Base-by-base conservation (phyloP, 83 land plant genomes). In the Thuja plicata region DNA sequence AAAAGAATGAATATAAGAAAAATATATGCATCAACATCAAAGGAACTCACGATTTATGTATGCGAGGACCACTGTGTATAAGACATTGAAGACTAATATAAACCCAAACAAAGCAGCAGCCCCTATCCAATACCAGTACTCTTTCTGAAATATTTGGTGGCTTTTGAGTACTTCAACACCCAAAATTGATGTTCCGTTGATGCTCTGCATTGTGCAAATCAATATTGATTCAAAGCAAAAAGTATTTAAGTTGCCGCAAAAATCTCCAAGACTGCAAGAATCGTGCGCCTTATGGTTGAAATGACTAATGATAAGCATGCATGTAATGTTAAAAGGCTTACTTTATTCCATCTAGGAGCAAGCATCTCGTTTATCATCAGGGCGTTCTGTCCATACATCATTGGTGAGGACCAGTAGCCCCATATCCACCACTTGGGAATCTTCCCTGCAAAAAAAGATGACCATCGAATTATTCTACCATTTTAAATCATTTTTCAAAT, bases 331-430 rank as follows among this genome's bases (percentile, higher is more conserved):
- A 85, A 84, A 43, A 84, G 19, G 13, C 86, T 88, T 77, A 92
- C 92, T 66, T 11, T 87, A 41, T 80, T 88, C 94, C 94, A 93
- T 60, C 90, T 88, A 24, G 87, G 48, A 50, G 70, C 93, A 73
- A 93, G 91, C 43, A 93, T 90, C 90, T 93, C 94, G 86, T 92
- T 93, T 4, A 90, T 16, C 27, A 90, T n/a, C 52, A 90, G 70
- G 10, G 91, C 93, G 89, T 91, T 93, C 48, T 93, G 91, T 19
- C 45, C 93, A 92, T 93, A 93, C 74, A 77, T 89, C 87, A 92
- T 46, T 13, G 94, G 93, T n/a, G 94, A 93, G 12, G 77, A 54
- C 94, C 93, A 93, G 32, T 92, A 85, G 17, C 90, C 93, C 94
- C 93, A 92, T 16, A 87, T 48, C 94, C 90, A 92, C 91, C 91